Conservation (phyloP, 2,329 filamentous ascomycete genomes). For the Acrocalymma vagum region DNA sequence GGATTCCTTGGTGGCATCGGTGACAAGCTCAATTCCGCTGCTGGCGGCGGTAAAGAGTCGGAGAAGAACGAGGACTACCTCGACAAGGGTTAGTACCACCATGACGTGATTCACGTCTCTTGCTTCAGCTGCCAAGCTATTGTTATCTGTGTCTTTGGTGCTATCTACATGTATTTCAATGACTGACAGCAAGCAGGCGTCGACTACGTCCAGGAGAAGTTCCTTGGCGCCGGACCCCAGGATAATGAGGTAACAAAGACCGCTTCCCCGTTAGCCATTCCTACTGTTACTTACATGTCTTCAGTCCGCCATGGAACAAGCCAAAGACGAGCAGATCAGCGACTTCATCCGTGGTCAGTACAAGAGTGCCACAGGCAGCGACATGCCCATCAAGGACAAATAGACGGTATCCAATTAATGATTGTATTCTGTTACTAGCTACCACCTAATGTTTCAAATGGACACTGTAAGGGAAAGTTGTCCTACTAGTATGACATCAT, state of each 20-base stretch:
- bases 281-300: constrained; percentile 15
- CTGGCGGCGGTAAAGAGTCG: constrained; percentile 75
- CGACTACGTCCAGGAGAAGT: constrained; percentile 79
- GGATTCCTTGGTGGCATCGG: constrained; percentile 67
- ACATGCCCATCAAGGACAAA: constrained; percentile 77
- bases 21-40: constrained; percentile 75
- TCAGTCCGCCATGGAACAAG: constrained; percentile 74
- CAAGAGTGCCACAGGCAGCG: constrained; percentile 72
- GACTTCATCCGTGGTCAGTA: constrained; percentile 77
- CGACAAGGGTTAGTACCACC: constrained; percentile 72
- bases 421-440: too few relatives aligned
- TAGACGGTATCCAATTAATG: constrained; percentile 47
- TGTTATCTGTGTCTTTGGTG: too few relatives aligned
- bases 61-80: constrained; percentile 86
- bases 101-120: neutral
- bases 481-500: too few relatives aligned
- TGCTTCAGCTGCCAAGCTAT: constrained; percentile 8
- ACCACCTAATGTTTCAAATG: too few relatives aligned
- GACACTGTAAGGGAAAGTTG: too few relatives aligned
- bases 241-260: constrained; percentile 57
- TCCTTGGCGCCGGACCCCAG: constrained; percentile 75
- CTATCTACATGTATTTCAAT: too few relatives aligned
- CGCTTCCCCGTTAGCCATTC: too few relatives aligned
- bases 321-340: constrained; percentile 81
- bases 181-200: constrained; percentile 62